phyloP scores from a whole-genome alignment of 2,329 filamentous ascomycete genomes.

The Hysterium pulicare region DNA sequence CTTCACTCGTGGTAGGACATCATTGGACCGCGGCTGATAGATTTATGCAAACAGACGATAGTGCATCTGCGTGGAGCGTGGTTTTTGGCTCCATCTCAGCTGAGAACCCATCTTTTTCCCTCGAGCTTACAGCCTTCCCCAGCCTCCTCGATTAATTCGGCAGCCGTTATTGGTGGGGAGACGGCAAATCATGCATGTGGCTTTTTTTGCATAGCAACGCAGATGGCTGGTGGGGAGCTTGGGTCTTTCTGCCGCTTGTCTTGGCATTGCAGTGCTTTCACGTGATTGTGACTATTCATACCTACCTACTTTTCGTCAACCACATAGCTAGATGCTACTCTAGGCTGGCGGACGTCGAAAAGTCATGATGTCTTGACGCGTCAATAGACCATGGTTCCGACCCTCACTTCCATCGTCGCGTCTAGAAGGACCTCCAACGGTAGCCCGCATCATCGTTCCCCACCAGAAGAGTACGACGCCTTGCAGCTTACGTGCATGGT shows the following conservation, averaged over 20 bases:
- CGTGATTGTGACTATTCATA: too few relatives aligned
- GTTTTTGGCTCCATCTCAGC: slow-evolving; percentile 34
- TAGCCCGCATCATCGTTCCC: slow-evolving; percentile 2
- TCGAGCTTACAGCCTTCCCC: slow-evolving; percentile 15
- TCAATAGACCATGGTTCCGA: too few relatives aligned
- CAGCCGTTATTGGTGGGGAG: slow-evolving; percentile 16
- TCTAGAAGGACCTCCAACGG: too few relatives aligned
- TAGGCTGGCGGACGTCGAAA: too few relatives aligned
- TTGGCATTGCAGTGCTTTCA: too few relatives aligned
- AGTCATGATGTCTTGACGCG: too few relatives aligned
- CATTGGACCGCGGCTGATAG: slow-evolving; percentile 24
- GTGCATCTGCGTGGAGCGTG: slow-evolving; percentile 15
- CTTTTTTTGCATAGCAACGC: slow-evolving; percentile 5
- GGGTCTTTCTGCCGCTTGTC: slow-evolving; percentile 1
- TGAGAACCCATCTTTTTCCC: slow-evolving; percentile 19
- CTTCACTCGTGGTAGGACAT: slow-evolving; percentile 28
- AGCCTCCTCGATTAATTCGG: slow-evolving; percentile 21
- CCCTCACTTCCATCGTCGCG: too few relatives aligned
- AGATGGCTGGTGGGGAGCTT: slow-evolving; percentile 7
- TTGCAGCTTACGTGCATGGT: slow-evolving; percentile 13
- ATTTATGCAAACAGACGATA: slow-evolving; percentile 23
- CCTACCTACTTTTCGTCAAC: too few relatives aligned
- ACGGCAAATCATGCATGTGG: slow-evolving; percentile 3
- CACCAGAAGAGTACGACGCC: slow-evolving; percentile 4
- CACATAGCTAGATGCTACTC: too few relatives aligned